These are phyloP conservation scores for Hyphodiscus sp. DNA, from an alignment of 2,329 filamentous ascomycete species.

Conservation along the genomic window DNA sequence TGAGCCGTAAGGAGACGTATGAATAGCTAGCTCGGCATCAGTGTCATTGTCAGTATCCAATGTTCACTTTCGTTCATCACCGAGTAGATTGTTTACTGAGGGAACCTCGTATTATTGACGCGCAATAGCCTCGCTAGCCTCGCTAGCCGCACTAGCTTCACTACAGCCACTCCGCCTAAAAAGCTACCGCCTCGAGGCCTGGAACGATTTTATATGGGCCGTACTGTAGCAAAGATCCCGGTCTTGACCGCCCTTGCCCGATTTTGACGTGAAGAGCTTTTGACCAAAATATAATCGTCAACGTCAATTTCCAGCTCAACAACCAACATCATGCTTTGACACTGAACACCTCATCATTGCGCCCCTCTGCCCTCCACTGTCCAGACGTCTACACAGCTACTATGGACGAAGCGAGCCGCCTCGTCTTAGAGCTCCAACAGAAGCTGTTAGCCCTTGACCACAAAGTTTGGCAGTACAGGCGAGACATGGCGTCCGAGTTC, in stretches of 20 bases:
- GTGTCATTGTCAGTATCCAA: background rate
- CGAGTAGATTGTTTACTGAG: background rate
- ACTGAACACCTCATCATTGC: background rate
- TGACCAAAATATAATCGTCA: background rate
- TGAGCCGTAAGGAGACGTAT: background rate
- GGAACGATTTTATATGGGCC: background rate
- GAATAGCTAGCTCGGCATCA: background rate
- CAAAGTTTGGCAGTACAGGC: conserved; percentile 50
- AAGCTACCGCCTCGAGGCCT: no score
- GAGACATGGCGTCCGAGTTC: conserved; percentile 52
- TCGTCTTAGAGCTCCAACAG: conserved; percentile 24
- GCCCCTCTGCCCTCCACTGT: no score
- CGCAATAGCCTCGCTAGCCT: background rate
- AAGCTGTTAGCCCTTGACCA: conserved; percentile 46
- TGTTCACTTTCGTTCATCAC: background rate
- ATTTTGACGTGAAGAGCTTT: background rate
- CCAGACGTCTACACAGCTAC: background rate
- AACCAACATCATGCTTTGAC: background rate
- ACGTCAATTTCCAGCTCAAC: background rate
- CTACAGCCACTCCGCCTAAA: no score
- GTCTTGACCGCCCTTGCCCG: background rate
- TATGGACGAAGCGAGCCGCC: conserved; percentile 46
- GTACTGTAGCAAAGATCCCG: background rate
- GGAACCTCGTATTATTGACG: background rate
- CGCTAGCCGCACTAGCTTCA: background rate